phyloP scores from a whole-genome alignment of 148 eudicot species.

The Arbutus unedo region DNA sequence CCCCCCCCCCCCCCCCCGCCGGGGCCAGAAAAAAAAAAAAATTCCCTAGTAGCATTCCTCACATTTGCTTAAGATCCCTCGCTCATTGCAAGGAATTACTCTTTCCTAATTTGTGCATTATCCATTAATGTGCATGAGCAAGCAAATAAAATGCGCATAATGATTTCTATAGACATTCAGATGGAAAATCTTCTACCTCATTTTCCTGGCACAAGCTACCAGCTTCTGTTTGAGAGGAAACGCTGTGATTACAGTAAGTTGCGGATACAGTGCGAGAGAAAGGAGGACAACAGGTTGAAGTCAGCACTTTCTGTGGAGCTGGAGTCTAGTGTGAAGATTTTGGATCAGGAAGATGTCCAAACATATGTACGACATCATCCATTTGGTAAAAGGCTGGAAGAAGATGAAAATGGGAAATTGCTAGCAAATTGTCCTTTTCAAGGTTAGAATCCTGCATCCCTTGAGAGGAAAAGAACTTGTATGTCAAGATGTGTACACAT shows the following conservation, averaged over 20 bases:
- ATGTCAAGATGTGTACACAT: too few relatives aligned
- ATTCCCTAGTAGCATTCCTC: not conserved
- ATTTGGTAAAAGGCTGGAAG: too few relatives aligned
- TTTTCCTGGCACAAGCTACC: not conserved
- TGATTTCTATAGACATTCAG: not conserved
- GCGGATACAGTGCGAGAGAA: not conserved
- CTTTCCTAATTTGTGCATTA: not conserved
- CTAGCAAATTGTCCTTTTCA: too few relatives aligned
- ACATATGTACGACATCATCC: too few relatives aligned
- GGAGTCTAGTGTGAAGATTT: not conserved
- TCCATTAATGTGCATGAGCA: not conserved
- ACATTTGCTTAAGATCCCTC: not conserved
- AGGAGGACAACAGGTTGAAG: not conserved
- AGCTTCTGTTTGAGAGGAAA: not conserved
- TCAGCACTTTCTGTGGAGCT: not conserved
- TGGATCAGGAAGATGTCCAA: too few relatives aligned
- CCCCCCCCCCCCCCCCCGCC: too few relatives aligned
- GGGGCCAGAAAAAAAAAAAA: too few relatives aligned
- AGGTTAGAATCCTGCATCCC: too few relatives aligned
- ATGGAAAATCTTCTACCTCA: not conserved
- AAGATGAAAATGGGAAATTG: too few relatives aligned
- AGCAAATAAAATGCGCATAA: not conserved
- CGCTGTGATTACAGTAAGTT: not conserved
- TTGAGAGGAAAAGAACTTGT: too few relatives aligned
- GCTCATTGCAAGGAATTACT: not conserved